These are phyloP conservation scores for Fusarium citri DNA, from an alignment of 2,329 filamentous ascomycete species.

Conservation along the genomic window DNA sequence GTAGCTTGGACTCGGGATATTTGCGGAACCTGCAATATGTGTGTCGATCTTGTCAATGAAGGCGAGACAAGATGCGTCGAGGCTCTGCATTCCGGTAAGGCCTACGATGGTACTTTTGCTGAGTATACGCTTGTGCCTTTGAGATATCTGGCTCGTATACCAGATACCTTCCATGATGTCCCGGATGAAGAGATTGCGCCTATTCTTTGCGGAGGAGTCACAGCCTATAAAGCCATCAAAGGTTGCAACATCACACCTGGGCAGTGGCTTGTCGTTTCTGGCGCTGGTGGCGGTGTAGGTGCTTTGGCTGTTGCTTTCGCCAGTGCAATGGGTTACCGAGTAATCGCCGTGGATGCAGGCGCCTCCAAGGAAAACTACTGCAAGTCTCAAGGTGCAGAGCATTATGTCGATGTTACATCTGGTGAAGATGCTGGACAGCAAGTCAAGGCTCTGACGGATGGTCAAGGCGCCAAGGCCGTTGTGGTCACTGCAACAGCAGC, in stretches of 20 bases:
- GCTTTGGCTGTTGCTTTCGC: conserved; percentile 55
- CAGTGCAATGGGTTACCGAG: conserved; percentile 55
- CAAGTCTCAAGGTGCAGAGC: conserved; percentile 51
- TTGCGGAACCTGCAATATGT: conserved; percentile 51
- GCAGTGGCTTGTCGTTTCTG: conserved; percentile 53
- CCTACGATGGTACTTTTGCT: conserved; percentile 54
- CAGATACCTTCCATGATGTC: conserved; percentile 41
- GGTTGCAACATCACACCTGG: conserved; percentile 48
- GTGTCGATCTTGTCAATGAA: conserved; percentile 46
- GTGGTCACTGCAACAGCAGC: conserved; percentile 49
- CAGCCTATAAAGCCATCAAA: conserved; percentile 57
- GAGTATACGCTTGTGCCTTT: conserved; percentile 53
- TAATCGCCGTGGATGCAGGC: conserved; percentile 54
- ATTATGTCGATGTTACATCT: conserved; percentile 52
- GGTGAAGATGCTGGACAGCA: conserved; percentile 15
- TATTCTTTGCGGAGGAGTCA: conserved; percentile 57
- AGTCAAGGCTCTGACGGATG: conserved; percentile 29
- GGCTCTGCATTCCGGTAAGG: conserved; percentile 49
- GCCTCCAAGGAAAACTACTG: conserved; percentile 48
- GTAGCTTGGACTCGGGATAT: conserved; percentile 55
- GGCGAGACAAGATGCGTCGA: conserved; percentile 52
- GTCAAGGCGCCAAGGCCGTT: conserved; percentile 41
- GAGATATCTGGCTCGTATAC: conserved; percentile 48
- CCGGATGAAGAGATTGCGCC: conserved; percentile 54
- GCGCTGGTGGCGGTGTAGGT: conserved; percentile 56